A percentile compares a stretch with the other conserved stretches of the same genome.
Conservation (phyloP, 176 grass and related monocot species). For the Cenchrus americanus region DNA sequence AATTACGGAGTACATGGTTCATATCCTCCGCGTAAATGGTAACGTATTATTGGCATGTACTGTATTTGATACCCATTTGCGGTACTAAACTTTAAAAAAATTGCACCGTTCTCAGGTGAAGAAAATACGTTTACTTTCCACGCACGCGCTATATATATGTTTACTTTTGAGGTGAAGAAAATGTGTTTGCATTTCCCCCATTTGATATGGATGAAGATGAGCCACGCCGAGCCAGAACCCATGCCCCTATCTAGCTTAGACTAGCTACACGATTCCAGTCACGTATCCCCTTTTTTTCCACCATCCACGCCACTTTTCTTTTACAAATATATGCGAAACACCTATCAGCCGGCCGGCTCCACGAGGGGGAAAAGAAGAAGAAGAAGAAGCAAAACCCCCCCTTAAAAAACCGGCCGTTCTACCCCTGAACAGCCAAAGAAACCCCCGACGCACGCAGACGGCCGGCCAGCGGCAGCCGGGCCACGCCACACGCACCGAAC, state of each 20-base stretch:
- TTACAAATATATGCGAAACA: neutral
- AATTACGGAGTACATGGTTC: too few species aligned
- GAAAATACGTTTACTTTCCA: neutral
- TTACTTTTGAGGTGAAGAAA: too few species aligned
- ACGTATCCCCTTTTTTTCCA: neutral
- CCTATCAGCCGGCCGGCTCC: neutral
- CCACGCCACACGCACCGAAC: neutral
- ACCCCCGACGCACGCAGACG: neutral
- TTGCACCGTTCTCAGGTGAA: neutral
- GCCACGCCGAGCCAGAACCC: neutral
- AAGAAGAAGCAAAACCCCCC: neutral
- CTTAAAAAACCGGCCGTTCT: neutral
- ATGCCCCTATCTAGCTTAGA: too few species aligned
- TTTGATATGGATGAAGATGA: neutral
- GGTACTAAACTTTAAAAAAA: too few species aligned
- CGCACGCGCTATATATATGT: neutral
- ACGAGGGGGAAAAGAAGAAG: neutral
- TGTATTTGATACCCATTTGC: too few species aligned
- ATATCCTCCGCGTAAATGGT: too few species aligned
- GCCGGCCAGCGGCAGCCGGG: neutral
- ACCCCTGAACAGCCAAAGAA: constrained; percentile 20
- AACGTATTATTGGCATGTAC: too few species aligned
- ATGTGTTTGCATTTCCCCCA: too few species aligned
- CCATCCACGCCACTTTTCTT: neutral
- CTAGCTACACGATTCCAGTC: constrained; percentile 14